A percentile compares a stretch with the other conserved stretches of the same genome.
Evolutionary conservation across 176 grass and related monocot species (phyloP).

Genomic region (Eleusine coracana): DNA sequence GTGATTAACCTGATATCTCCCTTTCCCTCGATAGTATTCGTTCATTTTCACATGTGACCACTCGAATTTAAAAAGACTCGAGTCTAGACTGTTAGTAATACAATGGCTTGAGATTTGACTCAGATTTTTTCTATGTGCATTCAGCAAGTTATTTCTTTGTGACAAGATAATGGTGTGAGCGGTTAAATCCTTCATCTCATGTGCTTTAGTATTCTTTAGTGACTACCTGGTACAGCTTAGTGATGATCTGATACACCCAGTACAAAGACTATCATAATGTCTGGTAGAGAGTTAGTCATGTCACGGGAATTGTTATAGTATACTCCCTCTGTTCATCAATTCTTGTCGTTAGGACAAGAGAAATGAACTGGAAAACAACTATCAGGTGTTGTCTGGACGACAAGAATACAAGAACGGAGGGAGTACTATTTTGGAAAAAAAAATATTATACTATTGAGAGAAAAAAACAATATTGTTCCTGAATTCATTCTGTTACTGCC

Average conservation of each 20-base stretch:
- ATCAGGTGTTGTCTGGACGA: no score
- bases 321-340: no score
- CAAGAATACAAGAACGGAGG: no score
- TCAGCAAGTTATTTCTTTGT: slow-evolving; percentile 9
- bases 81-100: not conserved
- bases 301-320: not conserved
- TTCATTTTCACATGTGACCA: no score
- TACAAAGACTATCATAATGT: not conserved
- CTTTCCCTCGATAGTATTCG: no score
- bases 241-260: not conserved
- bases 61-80: not conserved
- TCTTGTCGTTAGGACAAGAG: no score
- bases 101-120: not conserved
- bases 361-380: no score
- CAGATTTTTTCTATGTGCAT: not conserved
- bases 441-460: no score
- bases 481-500: not conserved
- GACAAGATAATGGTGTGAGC: not conserved
- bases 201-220: not conserved
- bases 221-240: not conserved
- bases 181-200: not conserved
- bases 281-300: not conserved
- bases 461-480: no score
- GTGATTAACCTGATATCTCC: no score
- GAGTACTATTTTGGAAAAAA: not conserved